Percentiles rank a stretch among this genome's conserved stretches.
phyloP scores from a whole-genome alignment of 345 rosid species.

The Anastatica hierochuntica region DNA sequence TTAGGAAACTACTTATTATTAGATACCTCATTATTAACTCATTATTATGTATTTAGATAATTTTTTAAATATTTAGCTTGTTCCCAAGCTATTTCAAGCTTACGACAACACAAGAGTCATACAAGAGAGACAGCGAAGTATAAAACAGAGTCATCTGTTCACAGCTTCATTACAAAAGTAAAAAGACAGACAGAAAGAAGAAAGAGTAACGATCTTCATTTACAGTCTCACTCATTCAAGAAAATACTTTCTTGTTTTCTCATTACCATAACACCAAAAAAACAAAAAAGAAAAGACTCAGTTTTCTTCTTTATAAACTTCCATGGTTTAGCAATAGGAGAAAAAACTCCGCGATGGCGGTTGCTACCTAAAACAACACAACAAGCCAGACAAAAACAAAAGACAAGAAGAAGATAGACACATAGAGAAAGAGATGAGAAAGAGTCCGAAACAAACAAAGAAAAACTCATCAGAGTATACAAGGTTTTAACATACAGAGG shows the following conservation, averaged over 20 bases:
- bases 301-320: slow-evolving; percentile 6
- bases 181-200: background rate
- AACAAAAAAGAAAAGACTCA: background rate
- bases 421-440: background rate
- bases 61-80: no score
- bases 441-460: background rate
- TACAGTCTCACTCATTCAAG: background rate
- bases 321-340: slow-evolving; percentile 13
- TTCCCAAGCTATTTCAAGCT: no score
- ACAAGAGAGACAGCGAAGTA: no score
- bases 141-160: background rate
- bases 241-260: no score
- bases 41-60: no score
- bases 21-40: no score
- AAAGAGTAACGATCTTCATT: background rate
- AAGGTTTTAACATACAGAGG: background rate
- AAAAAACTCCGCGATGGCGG: slow-evolving; percentile 3
- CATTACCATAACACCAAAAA: no score
- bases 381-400: slow-evolving; percentile 2
- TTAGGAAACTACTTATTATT: no score
- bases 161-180: background rate
- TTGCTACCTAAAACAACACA: slow-evolving; percentile 20
- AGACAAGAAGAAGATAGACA: no score
- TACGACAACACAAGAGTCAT: no score
- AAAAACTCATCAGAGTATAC: background rate